A percentile compares a stretch with the other conserved stretches of the same genome.
Evolutionary conservation across 75 land plant species (phyloP).

Genomic region (Ceratopteris richardii): DNA sequence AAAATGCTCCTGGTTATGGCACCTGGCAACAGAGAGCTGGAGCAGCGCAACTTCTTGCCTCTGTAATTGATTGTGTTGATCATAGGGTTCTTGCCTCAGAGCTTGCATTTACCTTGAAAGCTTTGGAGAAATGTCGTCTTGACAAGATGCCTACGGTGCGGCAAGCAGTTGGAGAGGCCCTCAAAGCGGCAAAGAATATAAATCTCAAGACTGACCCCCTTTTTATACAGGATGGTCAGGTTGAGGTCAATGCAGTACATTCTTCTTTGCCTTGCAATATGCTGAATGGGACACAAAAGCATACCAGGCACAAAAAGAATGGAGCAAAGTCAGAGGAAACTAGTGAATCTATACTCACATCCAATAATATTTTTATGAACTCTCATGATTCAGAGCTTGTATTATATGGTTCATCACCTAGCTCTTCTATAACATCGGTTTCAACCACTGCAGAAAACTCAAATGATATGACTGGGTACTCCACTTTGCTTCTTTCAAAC

Average conservation of each 20-base stretch:
- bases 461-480: neutral
- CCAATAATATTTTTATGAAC: neutral
- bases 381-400: neutral
- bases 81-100: conserved; percentile 40
- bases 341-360: neutral
- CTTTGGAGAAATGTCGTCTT: conserved; percentile 45
- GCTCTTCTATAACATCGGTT: neutral
- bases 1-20: conserved; percentile 15
- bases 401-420: neutral
- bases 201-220: neutral
- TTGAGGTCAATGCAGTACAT: neutral
- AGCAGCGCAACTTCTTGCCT: conserved; percentile 62
- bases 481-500: neutral
- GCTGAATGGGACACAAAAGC: neutral
- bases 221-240: neutral
- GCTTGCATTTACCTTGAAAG: conserved; percentile 26
- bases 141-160: conserved; percentile 57
- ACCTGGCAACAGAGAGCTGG: conserved; percentile 54
- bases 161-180: conserved; percentile 61
- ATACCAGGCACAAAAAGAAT: neutral
- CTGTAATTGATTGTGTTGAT: conserved; percentile 54
- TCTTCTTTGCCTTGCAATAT: neutral
- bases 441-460: neutral
- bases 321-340: neutral
- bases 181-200: conserved; percentile 42